Evolutionary conservation across 495 filamentous ascomycete species (phyloP), one percentile per base, ranked within the genome.

Genomic region (Pseudomonodictys pantanalensis): DNA sequence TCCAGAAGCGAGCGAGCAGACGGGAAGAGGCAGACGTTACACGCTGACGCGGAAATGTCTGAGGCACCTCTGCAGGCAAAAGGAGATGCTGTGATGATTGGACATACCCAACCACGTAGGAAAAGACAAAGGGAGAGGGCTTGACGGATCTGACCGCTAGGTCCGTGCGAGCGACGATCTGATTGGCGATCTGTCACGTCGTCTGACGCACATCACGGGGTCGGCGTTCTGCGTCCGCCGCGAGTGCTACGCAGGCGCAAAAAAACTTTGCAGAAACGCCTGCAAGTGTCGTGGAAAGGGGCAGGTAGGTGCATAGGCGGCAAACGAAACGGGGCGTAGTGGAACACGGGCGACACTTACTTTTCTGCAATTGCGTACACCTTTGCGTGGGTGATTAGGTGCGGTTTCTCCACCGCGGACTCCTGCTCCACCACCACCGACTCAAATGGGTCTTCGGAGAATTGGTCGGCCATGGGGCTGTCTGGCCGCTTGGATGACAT

Each of bases 341-440:
- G 15, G 53, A 49, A 45, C 23, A 9, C 22, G 44, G 11, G 39
- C 26, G 20, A n/a, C 10, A 69, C 63, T 60, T 55, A 71, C 67
- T 75, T 76, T 46, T 76, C 74, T 1, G 73, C 74, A 24, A 75
- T 67, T 2, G 73, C 71, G 60, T 76, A 76, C 30, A 76, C 69
- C 18, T 69, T 60, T 10, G 72, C 65, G 61, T 76, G 73, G 9
- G 68, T 51, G 33, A 74, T 17, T 8, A 72, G 57, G 52, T 72
- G 56, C 20, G 73, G 47, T 35, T 60, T 46, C 33, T 57, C 57
- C 5, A 44, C 46, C 17, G 57, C 49, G 10, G 51, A 18, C 44
- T 55, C 51, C 5, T 52, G 53, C 22, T 67, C 57, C 45, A 32
- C 18, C 28, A 43, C n/a, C 2, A 44, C 30, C 8, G 4, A 35